Percentiles rank a stretch among this genome's conserved stretches.
These are phyloP conservation scores for Trichoderma asperelloides DNA, from an alignment of 495 filamentous ascomycete species.

Conservation along the genomic window DNA sequence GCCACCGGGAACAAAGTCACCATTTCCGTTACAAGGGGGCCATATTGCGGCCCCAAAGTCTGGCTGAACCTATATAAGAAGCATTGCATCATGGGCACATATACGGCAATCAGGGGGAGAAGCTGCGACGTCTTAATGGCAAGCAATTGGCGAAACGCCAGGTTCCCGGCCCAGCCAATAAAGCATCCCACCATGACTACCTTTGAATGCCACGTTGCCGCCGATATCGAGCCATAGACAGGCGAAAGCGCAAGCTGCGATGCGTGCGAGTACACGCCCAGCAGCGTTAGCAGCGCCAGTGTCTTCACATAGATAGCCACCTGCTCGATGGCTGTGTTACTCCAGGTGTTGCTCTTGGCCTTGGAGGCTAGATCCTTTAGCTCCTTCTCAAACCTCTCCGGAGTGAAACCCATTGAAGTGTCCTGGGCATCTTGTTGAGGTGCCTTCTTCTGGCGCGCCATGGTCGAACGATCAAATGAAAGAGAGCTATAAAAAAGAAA, in stretches of 20 bases:
- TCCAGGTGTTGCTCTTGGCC: conserved; percentile 37
- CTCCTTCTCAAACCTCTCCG: conserved; percentile 42
- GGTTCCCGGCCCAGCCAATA: conserved; percentile 51
- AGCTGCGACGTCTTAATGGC: conserved; percentile 57
- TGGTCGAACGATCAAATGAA: neutral
- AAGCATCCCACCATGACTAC: conserved; percentile 55
- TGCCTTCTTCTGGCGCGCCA: neutral
- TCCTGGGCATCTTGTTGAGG: neutral
- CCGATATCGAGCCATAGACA: conserved; percentile 73
- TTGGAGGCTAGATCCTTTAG: conserved; percentile 40
- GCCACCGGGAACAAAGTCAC: conserved; percentile 66
- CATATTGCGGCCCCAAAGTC: conserved; percentile 53
- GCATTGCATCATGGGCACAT: conserved; percentile 63
- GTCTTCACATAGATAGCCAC: conserved; percentile 30
- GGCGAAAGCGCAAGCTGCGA: conserved; percentile 71
- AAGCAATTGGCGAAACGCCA: conserved; percentile 26
- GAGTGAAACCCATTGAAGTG: conserved; percentile 20
- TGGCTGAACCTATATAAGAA: conserved; percentile 56
- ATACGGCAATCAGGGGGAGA: conserved; percentile 64
- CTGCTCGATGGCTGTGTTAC: conserved; percentile 25
- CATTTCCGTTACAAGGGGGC: conserved; percentile 66
- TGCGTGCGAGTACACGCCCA: conserved; percentile 65
- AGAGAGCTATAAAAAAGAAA: neutral
- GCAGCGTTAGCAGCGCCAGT: conserved; percentile 48
- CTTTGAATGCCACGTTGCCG: conserved; percentile 60